Evolutionary conservation across 257 asterid genomes (phyloP).

Genomic region (Nicotiana attenuata): DNA sequence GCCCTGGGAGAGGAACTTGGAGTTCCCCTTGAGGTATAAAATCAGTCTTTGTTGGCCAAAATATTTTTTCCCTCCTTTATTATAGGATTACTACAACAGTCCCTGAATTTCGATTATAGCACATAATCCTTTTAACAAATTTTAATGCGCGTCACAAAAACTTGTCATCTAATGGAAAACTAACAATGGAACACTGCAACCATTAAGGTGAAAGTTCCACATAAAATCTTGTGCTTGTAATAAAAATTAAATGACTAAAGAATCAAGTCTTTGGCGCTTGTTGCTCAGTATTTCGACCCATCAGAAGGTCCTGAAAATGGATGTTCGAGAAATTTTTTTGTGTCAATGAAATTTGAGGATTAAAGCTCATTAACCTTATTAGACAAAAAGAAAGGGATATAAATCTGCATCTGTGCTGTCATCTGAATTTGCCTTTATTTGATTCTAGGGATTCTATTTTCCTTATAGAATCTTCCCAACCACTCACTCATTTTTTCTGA

Average conservation of each 20-base stretch:
- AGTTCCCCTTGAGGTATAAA: slow-evolving; percentile 73
- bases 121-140: background rate
- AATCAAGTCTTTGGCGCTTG: background rate
- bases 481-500: background rate
- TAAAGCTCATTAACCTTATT: background rate
- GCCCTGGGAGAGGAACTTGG: slow-evolving; percentile 75
- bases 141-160: background rate
- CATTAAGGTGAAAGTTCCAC: background rate
- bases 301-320: background rate
- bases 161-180: background rate
- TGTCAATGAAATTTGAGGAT: background rate
- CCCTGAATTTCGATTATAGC: background rate
- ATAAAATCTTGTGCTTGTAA: background rate
- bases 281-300: background rate
- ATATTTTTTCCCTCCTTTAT: background rate
- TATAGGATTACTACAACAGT: background rate
- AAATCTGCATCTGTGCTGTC: background rate
- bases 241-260: background rate
- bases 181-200: background rate
- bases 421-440: background rate
- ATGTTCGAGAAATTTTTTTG: background rate
- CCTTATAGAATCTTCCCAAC: background rate
- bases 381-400: background rate
- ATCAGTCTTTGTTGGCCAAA: background rate
- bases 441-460: background rate